A percentile compares a stretch with the other conserved stretches of the same genome.
phyloP scores from a whole-genome alignment of 2,329 filamentous ascomycete genomes.

The Blastomyces silverae region DNA sequence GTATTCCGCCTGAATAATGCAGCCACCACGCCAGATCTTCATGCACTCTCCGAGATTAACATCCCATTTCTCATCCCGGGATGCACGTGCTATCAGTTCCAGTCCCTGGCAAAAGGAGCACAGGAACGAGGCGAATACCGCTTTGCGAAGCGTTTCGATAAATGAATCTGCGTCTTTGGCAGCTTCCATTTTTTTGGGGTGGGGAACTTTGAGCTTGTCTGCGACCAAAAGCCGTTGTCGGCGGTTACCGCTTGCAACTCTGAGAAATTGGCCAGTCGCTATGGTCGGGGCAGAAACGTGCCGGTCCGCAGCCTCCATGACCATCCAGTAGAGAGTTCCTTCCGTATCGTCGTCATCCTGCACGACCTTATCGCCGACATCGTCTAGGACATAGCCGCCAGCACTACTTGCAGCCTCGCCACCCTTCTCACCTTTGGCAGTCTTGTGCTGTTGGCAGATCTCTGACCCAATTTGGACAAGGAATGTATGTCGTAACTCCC shows the following conservation, averaged over 20 bases:
- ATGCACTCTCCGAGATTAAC: constrained; percentile 38
- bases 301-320: constrained; percentile 54
- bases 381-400: constrained; percentile 50
- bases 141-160: constrained; percentile 53
- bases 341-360: constrained; percentile 62
- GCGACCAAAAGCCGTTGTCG: constrained; percentile 49
- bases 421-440: constrained; percentile 30
- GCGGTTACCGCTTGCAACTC: constrained; percentile 57
- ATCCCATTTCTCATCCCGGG: constrained; percentile 54
- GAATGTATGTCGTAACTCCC: constrained; percentile 55
- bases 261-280: constrained; percentile 56
- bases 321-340: constrained; percentile 61
- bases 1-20: constrained; percentile 63
- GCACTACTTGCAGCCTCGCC: constrained; percentile 32
- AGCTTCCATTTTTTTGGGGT: constrained; percentile 31
- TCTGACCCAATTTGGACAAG: constrained; percentile 57
- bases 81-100: constrained; percentile 55
- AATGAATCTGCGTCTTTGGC: constrained; percentile 40
- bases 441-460: constrained; percentile 51
- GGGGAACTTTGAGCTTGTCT: constrained; percentile 43
- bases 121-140: constrained; percentile 57
- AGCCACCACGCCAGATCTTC: constrained; percentile 61
- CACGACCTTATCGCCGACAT: constrained; percentile 63
- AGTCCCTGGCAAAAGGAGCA: constrained; percentile 60
- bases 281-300: constrained; percentile 61